Conservation (phyloP, 2,329 filamentous ascomycete species). For the Aspergillus hiratsukae region DNA sequence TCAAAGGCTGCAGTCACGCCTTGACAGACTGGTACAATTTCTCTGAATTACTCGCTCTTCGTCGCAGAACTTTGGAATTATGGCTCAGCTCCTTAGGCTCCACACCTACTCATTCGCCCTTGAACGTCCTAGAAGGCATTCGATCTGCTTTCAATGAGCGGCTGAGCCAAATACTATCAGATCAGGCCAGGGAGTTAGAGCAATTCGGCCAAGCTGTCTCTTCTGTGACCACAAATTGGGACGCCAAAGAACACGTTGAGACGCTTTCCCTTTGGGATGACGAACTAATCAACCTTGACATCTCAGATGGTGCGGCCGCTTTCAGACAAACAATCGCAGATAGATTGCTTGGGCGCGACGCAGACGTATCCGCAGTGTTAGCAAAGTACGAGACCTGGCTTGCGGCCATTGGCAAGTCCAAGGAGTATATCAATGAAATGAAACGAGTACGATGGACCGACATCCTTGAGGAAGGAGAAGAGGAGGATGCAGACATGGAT, state of each 20-base stretch:
- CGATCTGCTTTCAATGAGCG: conserved; percentile 65
- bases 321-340: conserved; percentile 68
- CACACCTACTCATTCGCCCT: conserved; percentile 49
- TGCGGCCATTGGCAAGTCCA: conserved; percentile 57
- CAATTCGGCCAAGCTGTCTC: conserved; percentile 62
- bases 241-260: conserved; percentile 48
- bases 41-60: conserved; percentile 63
- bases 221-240: conserved; percentile 59
- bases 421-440: conserved; percentile 30
- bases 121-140: conserved; percentile 64
- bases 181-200: conserved; percentile 60
- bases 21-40: conserved; percentile 62
- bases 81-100: conserved; percentile 69
- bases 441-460: conserved; percentile 34
- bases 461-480: conserved; percentile 36
- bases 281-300: conserved; percentile 60
- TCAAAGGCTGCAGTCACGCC: conserved; percentile 58
- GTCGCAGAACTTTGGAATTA: conserved; percentile 65
- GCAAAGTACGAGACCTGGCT: conserved; percentile 69
- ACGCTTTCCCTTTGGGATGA: conserved; percentile 63
- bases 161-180: conserved; percentile 59
- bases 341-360: conserved; percentile 67
- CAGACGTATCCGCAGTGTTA: conserved; percentile 59
- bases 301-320: conserved; percentile 58
- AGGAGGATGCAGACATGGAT: conserved; percentile 35